Evolutionary conservation across 345 rosid species (phyloP), one percentile per base, ranked within the genome.

Genomic region (Lumnitzera racemosa): DNA sequence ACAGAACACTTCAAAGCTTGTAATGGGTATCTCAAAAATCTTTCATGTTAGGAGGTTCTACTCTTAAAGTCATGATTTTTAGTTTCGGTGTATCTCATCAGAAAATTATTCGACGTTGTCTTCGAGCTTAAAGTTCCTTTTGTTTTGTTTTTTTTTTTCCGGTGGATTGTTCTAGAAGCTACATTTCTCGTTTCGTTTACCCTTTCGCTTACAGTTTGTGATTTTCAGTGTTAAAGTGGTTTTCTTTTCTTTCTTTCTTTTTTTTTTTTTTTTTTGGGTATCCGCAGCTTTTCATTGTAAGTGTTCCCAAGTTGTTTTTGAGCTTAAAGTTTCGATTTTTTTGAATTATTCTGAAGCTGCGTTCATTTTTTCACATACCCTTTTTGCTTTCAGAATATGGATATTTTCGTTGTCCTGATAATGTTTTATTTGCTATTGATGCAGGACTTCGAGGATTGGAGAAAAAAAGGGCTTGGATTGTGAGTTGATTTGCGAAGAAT

Each of bases 401-500:
- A 4, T 15, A 59, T 17, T 25, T 4, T 5, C 24, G 11, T 17
- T 41, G 49, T 59, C 16, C n/a, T 15, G 11, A 11, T 24, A 5
- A 48, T 43, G 20, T 15, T 11, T 49, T 24, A 3, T 14, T 14
- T 25, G 27, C 31, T 24, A 50, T 16, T 5, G 24, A 60, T 29
- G 29, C 36, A 20, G 25, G 54, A 31, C 1, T 24, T 4, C 3
- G n/a, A 43, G 17, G 43, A 36, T 58, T 15, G 20, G 57, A 36
- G 53, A 41, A 49, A 16, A 54, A 9, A 6, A 23, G 46, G 27
- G 13, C 48, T 53, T 16, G 12, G 12, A 4, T 53, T 9, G 25
- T 47, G 62, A 20, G 31, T 17, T 58, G 55, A 54, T 68, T 50
- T 24, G 36, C 15, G 3, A 56, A 48, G 58, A 66, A 55, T 63